Conservation (phyloP, 805 yeast species). For the Dipodascopsis tothii region DNA sequence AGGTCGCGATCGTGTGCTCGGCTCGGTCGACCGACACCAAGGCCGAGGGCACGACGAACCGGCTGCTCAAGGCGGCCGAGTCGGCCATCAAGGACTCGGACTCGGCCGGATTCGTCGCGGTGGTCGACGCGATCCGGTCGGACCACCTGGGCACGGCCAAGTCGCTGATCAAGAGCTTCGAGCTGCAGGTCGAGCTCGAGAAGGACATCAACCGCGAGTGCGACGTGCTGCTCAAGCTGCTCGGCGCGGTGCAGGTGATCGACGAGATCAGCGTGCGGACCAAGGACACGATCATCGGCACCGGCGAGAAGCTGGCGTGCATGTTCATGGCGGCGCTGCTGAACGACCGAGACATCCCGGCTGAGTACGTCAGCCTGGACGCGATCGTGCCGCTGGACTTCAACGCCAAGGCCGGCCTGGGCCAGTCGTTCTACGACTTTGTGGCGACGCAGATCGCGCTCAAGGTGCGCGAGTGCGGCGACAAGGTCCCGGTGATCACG, state of each 20-base stretch:
- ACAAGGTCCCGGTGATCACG: constrained; percentile 76
- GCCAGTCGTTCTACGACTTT: constrained; percentile 51
- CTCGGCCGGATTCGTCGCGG: constrained; percentile 44
- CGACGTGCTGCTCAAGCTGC: constrained; percentile 55
- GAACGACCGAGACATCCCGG: constrained; percentile 71
- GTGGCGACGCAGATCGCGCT: constrained; percentile 46
- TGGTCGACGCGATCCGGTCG: constrained; percentile 59
- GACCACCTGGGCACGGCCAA: constrained; percentile 77
- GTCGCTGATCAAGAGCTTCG: constrained; percentile 39
- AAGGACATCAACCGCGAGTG: constrained; percentile 58
- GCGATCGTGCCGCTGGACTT: constrained; percentile 58
- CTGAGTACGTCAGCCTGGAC: constrained; percentile 73
- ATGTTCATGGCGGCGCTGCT: constrained; percentile 78
- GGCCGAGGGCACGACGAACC: constrained; percentile 88
- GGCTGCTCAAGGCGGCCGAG: constrained; percentile 80
- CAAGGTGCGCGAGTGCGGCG: constrained; percentile 34
- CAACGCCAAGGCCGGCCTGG: constrained; percentile 52
- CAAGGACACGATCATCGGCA: constrained; percentile 79
- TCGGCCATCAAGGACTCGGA: constrained; percentile 35
- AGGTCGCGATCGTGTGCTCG: constrained; percentile 91
- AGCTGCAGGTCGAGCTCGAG: constrained; percentile 48
- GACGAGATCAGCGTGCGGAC: constrained; percentile 90
- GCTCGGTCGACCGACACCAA: constrained; percentile 89
- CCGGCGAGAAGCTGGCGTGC: constrained; percentile 91
- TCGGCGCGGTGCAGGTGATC: constrained; percentile 81